Percentiles rank a stretch among this genome's conserved stretches.
These are phyloP conservation scores for Yamadazyma diospyri DNA, from an alignment of 1,139 yeast genomes.

Conservation along the genomic window DNA sequence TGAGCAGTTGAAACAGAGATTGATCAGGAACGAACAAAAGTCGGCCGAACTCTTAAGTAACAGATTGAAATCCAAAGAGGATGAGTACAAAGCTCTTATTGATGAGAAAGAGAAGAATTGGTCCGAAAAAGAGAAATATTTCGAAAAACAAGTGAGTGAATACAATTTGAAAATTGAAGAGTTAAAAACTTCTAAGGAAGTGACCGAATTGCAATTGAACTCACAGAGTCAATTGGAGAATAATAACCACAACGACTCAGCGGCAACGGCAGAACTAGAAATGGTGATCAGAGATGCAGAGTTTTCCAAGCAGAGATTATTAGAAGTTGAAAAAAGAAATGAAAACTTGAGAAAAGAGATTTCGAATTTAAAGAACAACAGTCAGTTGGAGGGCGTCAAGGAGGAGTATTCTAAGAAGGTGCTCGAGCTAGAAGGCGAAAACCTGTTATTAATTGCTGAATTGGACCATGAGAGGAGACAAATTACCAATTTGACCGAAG, in stretches of 20 bases:
- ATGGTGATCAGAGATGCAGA: conserved; percentile 73
- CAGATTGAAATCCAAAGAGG: conserved; percentile 53
- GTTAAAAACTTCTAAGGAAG: conserved; percentile 53
- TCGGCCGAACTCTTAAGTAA: conserved; percentile 50
- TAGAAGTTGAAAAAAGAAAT: conserved; percentile 75
- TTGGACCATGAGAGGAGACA: conserved; percentile 49
- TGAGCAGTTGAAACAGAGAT: conserved; percentile 63
- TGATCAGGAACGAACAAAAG: conserved; percentile 56
- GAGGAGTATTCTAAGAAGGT: conserved; percentile 41
- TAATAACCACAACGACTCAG: conserved; percentile 14
- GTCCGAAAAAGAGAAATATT: conserved; percentile 47
- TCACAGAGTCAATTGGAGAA: conserved; percentile 30
- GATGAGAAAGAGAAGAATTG: conserved; percentile 66
- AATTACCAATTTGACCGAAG: conserved; percentile 28
- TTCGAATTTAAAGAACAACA: conserved; percentile 48
- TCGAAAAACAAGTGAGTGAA: conserved; percentile 39
- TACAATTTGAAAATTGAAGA: conserved; percentile 53
- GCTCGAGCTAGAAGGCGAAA: conserved; percentile 62
- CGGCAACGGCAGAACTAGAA: conserved; percentile 53
- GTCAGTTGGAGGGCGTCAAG: conserved; percentile 28
- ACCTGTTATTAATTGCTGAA: conserved; percentile 60
- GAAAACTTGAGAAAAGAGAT: conserved; percentile 68
- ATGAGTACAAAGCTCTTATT: conserved; percentile 54
- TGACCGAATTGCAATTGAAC: conserved; percentile 46
- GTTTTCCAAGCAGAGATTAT: conserved; percentile 60